Conservation (phyloP, 441 rosid genomes). For the Breynia disticha region DNA sequence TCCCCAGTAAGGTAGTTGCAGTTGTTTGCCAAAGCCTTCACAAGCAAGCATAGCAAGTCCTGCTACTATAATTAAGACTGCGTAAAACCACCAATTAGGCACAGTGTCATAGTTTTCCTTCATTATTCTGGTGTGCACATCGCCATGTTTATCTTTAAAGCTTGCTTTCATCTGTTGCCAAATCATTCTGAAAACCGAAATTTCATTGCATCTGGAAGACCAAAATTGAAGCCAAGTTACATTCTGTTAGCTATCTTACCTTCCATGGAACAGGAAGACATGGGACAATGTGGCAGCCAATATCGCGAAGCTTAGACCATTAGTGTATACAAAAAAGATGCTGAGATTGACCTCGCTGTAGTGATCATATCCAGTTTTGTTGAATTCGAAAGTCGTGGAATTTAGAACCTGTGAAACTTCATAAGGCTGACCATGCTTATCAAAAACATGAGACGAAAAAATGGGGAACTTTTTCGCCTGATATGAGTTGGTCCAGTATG, state of each 20-base stretch:
- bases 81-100: conserved; percentile 32
- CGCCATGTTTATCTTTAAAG: conserved; percentile 20
- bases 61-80: conserved; percentile 8
- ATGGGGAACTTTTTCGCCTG: conserved; percentile 35
- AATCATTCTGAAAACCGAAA: conserved; percentile 17
- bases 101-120: conserved; percentile 28
- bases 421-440: conserved; percentile 16
- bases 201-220: neutral
- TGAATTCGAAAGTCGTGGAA: conserved; percentile 17
- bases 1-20: conserved; percentile 48
- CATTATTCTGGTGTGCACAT: conserved; percentile 32
- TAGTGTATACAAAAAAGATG: conserved; percentile 22
- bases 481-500: conserved; percentile 31
- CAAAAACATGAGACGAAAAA: conserved; percentile 23
- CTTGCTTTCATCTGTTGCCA: conserved; percentile 29
- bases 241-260: conserved; percentile 8
- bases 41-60: conserved; percentile 27
- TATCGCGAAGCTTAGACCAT: conserved; percentile 36
- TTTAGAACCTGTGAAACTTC: conserved; percentile 17
- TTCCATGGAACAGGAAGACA: conserved; percentile 38
- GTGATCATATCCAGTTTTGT: conserved; percentile 20
- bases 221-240: no score
- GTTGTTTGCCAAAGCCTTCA: conserved; percentile 33
- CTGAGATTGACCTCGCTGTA: conserved; percentile 32
- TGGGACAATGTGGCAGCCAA: conserved; percentile 34